Conservation (phyloP, 495 filamentous ascomycete genomes). For the Penicillium bialowiezense region DNA sequence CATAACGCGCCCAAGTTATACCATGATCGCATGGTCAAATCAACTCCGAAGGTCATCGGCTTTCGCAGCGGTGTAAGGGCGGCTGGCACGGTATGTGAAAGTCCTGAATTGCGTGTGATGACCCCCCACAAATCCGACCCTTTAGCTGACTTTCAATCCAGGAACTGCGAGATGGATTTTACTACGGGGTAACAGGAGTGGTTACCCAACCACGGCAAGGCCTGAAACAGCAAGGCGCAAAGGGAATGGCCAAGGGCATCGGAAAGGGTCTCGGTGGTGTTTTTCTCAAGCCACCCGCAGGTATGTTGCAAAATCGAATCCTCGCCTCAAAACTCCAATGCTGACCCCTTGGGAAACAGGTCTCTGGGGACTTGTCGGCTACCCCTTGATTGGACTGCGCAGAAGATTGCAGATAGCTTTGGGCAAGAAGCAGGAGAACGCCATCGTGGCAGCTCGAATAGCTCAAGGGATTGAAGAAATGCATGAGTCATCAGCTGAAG, state of each 20-base stretch:
- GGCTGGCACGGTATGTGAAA: slow-evolving; percentile 53
- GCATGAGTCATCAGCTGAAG: slow-evolving; percentile 12
- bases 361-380: slow-evolving; percentile 65
- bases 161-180: slow-evolving; percentile 66
- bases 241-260: slow-evolving; percentile 69
- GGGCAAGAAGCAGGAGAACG: slow-evolving; percentile 14
- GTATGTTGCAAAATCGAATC: slow-evolving; percentile 37
- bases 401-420: slow-evolving; percentile 61
- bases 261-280: slow-evolving; percentile 74
- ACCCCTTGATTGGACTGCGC: slow-evolving; percentile 71
- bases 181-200: slow-evolving; percentile 70
- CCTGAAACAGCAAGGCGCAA: slow-evolving; percentile 63
- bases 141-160: slow-evolving; percentile 56
- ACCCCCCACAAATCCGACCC: slow-evolving; percentile 26
- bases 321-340: too few species aligned
- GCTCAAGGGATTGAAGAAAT: slow-evolving; percentile 27
- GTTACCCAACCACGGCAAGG: slow-evolving; percentile 69
- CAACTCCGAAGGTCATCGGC: slow-evolving; percentile 66
- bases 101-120: too few species aligned
- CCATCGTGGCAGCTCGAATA: slow-evolving; percentile 21
- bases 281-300: slow-evolving; percentile 68
- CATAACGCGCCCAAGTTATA: slow-evolving; percentile 82
- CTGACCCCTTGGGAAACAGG: too few species aligned
- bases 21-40: slow-evolving; percentile 69
- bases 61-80: slow-evolving; percentile 67